Evolutionary conservation across 1,284 basidiomycete genomes (phyloP).

Genomic region (Ceratobasidium papillatum): DNA sequence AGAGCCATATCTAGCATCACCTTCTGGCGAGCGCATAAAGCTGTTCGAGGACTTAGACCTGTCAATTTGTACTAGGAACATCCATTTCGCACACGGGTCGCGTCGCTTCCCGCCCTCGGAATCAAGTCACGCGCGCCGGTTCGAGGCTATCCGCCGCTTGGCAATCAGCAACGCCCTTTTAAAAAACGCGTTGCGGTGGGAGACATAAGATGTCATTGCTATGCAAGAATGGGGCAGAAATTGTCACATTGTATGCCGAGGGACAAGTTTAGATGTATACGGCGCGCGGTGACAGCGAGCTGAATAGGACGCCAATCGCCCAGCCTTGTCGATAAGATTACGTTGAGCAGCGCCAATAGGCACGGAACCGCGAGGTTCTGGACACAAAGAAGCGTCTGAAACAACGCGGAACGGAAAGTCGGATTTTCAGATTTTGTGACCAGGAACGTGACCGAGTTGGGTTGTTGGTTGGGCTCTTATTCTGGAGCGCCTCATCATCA

Average conservation of each 20-base stretch:
- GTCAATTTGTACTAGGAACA: neutral
- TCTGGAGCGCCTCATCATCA: neutral
- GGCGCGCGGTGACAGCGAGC: neutral
- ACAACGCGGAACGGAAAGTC: neutral
- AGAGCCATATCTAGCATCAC: neutral
- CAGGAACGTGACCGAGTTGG: constrained; percentile 7
- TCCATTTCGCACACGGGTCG: neutral
- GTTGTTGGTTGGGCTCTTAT: neutral
- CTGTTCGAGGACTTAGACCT: neutral
- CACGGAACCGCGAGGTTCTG: neutral
- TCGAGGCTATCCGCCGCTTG: constrained; percentile 7
- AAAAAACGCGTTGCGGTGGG: neutral
- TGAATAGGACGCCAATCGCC: no score
- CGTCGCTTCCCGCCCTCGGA: neutral
- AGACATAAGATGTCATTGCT: neutral
- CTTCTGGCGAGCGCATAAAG: neutral
- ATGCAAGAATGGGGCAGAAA: neutral
- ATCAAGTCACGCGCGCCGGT: neutral
- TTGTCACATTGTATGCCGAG: neutral
- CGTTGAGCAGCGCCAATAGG: neutral
- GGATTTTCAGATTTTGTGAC: neutral
- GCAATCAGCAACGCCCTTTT: neutral
- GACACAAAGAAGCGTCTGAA: constrained; percentile 12
- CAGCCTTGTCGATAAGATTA: neutral
- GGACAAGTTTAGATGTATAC: neutral